phyloP scores from a whole-genome alignment of 148 eudicot genomes.

The Vaccinium vitisidaea region DNA sequence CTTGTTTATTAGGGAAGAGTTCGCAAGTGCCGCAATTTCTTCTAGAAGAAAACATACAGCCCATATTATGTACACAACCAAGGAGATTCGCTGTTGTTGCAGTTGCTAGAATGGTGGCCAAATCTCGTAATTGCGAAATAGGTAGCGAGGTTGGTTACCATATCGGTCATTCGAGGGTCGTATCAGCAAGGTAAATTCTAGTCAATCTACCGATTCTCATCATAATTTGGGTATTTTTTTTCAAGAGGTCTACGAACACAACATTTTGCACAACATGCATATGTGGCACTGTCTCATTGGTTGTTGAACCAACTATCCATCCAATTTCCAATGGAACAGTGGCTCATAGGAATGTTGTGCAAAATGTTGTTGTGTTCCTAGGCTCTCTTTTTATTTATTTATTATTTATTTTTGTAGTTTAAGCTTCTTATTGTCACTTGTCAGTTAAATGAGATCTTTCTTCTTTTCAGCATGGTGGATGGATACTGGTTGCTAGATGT shows the following conservation, averaged over 20 bases:
- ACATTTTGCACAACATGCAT: too few relatives aligned
- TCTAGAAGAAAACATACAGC: constrained; percentile 69
- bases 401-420: not conserved
- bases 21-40: constrained; percentile 91
- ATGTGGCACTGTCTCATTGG: too few relatives aligned
- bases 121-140: constrained; percentile 70
- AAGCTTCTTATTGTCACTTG: not conserved
- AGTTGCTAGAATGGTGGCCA: constrained; percentile 96
- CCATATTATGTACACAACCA: constrained; percentile 91
- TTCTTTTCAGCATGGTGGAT: not conserved
- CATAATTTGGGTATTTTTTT: not conserved
- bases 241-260: too few relatives aligned
- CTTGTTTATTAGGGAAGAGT: constrained; percentile 65
- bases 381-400: too few relatives aligned
- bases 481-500: not conserved
- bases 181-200: constrained; percentile 58
- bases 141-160: constrained; percentile 96
- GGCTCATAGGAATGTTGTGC: too few relatives aligned
- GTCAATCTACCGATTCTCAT: not conserved
- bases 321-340: too few relatives aligned
- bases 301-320: too few relatives aligned
- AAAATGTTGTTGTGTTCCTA: too few relatives aligned
- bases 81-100: constrained; percentile 97
- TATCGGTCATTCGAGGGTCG: constrained; percentile 84
- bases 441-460: not conserved